A percentile compares a stretch with the other conserved stretches of the same genome.
phyloP scores from a whole-genome alignment of 163 green algal species.

The Chlamydomonas reinhardtii region DNA sequence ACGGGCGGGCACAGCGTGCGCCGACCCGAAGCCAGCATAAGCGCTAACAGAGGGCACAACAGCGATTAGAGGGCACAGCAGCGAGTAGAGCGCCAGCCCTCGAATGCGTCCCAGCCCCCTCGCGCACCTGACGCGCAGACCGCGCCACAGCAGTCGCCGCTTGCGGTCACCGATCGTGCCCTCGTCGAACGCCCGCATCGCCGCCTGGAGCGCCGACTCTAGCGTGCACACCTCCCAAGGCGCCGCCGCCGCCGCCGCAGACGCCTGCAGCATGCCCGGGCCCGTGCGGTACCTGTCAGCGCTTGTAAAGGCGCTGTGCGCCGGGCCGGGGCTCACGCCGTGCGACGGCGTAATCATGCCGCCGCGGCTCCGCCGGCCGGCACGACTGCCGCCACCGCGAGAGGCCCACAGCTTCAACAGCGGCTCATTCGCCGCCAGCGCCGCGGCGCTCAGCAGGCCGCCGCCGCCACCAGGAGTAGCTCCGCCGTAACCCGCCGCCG shows the following conservation, averaged over 20 bases:
- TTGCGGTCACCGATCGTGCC: not conserved
- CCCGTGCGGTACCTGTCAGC: not conserved
- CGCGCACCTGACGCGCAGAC: conserved; percentile 16
- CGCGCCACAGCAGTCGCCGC: conserved; percentile 7
- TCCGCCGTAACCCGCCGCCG: not conserved
- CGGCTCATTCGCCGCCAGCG: not conserved
- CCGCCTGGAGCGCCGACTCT: conserved; percentile 14
- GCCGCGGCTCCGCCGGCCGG: too few species aligned
- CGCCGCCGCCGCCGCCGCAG: not conserved
- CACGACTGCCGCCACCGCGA: too few species aligned
- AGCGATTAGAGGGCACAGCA: too few species aligned
- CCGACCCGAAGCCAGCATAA: too few species aligned
- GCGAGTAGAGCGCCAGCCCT: too few species aligned
- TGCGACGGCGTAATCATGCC: too few species aligned
- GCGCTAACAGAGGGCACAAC: too few species aligned
- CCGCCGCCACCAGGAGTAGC: too few species aligned
- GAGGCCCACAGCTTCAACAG: not conserved
- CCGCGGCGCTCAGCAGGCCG: not conserved
- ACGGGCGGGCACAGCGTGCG: too few species aligned
- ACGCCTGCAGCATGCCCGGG: not conserved
- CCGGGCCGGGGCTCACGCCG: too few species aligned
- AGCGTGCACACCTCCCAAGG: conserved; percentile 16
- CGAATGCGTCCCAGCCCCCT: too few species aligned
- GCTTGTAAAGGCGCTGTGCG: too few species aligned
- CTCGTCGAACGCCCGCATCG: not conserved